These are phyloP conservation scores for Paramyrothecium roridum DNA, from an alignment of 2,329 filamentous ascomycete genomes.

Conservation along the genomic window DNA sequence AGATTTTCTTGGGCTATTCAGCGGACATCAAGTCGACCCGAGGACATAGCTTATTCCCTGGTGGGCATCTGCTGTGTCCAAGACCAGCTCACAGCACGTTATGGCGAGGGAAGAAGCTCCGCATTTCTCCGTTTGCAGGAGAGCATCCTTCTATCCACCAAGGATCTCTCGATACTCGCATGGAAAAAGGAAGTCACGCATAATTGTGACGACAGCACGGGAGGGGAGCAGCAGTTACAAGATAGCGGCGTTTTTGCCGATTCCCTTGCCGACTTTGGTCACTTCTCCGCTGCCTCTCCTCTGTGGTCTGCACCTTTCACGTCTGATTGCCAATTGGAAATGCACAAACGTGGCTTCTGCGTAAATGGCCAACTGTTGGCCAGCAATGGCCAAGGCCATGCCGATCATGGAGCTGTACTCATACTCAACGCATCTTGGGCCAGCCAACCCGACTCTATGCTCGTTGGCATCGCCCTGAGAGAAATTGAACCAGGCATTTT, in stretches of 20 bases:
- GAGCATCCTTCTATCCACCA: background rate
- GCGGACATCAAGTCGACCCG: background rate
- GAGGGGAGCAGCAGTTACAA: background rate
- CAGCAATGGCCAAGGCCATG: background rate
- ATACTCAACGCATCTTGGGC: background rate
- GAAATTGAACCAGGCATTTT: background rate
- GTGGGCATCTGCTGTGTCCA: background rate
- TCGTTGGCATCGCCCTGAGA: background rate
- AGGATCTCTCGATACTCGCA: background rate
- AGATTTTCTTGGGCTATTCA: background rate
- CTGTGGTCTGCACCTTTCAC: background rate
- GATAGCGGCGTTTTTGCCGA: background rate
- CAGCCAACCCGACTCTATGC: background rate
- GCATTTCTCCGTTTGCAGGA: background rate
- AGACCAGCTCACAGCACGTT: background rate
- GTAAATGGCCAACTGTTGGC: background rate
- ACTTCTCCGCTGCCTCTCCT: background rate
- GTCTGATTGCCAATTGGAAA: background rate
- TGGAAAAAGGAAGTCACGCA: background rate
- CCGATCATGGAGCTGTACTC: background rate
- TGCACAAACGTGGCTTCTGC: background rate
- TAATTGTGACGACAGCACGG: background rate
- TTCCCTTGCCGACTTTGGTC: background rate
- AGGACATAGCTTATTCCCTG: background rate
- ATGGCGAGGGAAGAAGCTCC: background rate